Evolutionary conservation across 176 grass and related monocot genomes (phyloP).

Genomic region (Sorghum bicolor): Sorghum_bicolor_NCBIv3 NC_012876.2:53270001-53270500

Average conservation of each 20-base stretch:
- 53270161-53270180: no score
- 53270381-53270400: not conserved
- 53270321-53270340: not conserved
- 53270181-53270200: not conserved
- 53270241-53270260: no score
- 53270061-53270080: slow-evolving; percentile 25
- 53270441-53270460: no score
- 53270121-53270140: not conserved
- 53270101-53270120: not conserved
- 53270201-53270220: not conserved
- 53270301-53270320: not conserved
- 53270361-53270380: not conserved
- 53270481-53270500: no score
- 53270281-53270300: not conserved
- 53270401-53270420: no score
- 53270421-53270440: no score
- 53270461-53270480: no score
- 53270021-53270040: slow-evolving; percentile 8
- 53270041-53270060: slow-evolving; percentile 16
- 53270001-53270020: not conserved
- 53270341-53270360: not conserved
- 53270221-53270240: not conserved
- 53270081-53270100: not conserved
- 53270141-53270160: not conserved
- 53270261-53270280: no score